Percentiles rank a stretch among this genome's conserved stretches.
phyloP scores from a whole-genome alignment of 78 protist genomes.

The Dictyostelium capitatum region DNA sequence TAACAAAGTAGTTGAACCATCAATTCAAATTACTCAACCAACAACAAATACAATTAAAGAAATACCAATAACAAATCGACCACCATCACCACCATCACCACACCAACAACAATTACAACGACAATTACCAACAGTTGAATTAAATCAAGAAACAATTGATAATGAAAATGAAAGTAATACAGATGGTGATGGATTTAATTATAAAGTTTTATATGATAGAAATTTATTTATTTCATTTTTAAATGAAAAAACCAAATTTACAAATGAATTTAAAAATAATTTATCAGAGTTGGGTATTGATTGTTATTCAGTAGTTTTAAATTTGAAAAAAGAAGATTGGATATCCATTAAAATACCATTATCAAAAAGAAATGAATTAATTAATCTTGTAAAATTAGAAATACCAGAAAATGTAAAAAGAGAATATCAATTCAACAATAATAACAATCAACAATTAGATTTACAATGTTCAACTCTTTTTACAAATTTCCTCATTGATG shows the following conservation, averaged over 20 bases:
- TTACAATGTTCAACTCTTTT: not conserved
- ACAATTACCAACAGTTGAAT: not conserved
- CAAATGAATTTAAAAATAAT: conserved; percentile 1
- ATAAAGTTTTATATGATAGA: conserved; percentile 25
- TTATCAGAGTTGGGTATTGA: conserved; percentile 4
- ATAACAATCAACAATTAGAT: not conserved
- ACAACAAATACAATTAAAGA: not conserved
- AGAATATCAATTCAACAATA: not conserved
- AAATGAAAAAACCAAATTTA: conserved; percentile 23
- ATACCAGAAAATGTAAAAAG: conserved; percentile 2
- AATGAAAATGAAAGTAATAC: not conserved
- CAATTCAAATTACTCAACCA: not conserved
- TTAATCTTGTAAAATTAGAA: conserved; percentile 20
- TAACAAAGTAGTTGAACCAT: not conserved
- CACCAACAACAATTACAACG: not conserved
- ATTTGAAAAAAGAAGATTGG: conserved; percentile 42
- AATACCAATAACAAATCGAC: not conserved
- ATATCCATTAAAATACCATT: conserved; percentile 23
- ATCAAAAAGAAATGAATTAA: conserved; percentile 22
- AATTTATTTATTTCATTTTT: conserved; percentile 11
- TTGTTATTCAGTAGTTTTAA: conserved; percentile 31
- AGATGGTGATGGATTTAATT: not conserved
- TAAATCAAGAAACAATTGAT: not conserved
- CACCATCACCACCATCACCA: not conserved
- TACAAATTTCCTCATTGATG: not conserved